Percentiles rank a stretch among this genome's conserved stretches.
phyloP scores from a whole-genome alignment of 2,329 filamentous ascomycete genomes.

The Apiospora phragmitis region DNA sequence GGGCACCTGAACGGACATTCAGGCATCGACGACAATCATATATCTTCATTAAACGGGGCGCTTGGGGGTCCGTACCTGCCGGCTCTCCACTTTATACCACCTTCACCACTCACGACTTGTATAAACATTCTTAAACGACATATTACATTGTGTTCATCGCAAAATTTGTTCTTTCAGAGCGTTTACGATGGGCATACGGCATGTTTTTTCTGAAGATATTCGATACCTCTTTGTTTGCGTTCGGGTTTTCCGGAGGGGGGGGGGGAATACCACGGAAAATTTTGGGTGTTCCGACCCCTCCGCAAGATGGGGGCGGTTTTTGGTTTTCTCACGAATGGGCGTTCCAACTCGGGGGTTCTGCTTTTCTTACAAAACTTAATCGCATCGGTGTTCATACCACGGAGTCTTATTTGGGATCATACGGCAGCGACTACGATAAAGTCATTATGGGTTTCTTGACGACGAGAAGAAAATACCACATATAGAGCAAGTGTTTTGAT shows the following conservation, averaged over 20 bases:
- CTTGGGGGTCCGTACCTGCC: constrained; percentile 28
- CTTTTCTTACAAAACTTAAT: constrained; percentile 40
- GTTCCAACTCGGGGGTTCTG: constrained; percentile 44
- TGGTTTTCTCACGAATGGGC: constrained; percentile 44
- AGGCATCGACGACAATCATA: constrained; percentile 42
- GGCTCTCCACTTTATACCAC: constrained; percentile 28
- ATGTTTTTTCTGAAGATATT: constrained; percentile 42
- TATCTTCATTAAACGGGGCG: constrained; percentile 30
- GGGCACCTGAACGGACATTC: constrained; percentile 25
- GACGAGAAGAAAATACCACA: constrained; percentile 49
- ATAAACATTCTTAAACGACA: constrained; percentile 52
- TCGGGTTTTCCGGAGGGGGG: constrained; percentile 29
- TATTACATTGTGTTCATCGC: constrained; percentile 37
- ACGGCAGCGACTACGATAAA: constrained; percentile 45
- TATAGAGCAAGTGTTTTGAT: constrained; percentile 51
- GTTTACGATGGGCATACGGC: constrained; percentile 38
- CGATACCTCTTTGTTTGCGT: constrained; percentile 46
- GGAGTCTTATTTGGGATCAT: constrained; percentile 43
- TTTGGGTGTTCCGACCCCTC: constrained; percentile 35
- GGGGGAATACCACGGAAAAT: constrained; percentile 16
- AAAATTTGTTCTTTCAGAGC: constrained; percentile 23
- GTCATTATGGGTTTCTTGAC: constrained; percentile 52
- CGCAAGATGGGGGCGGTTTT: constrained; percentile 41
- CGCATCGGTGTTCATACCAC: constrained; percentile 52
- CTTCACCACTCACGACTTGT: constrained; percentile 42